Conservation (phyloP, 2,329 filamentous ascomycete species). For the Calonectria pseudoturangicola region DNA sequence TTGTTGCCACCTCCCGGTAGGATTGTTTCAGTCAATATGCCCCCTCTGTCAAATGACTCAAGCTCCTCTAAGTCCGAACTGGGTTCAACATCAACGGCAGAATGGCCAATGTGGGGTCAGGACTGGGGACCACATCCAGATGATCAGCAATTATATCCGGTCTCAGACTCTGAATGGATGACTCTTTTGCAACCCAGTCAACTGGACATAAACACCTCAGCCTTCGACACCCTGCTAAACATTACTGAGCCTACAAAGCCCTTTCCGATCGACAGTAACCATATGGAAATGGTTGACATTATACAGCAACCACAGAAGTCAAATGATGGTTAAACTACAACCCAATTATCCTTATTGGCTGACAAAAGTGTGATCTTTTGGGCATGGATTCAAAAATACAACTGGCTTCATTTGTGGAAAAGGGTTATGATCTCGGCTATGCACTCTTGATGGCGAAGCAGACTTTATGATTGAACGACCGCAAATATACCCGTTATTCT, state of each 20-base stretch:
- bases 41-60: background rate
- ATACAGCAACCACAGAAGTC: background rate
- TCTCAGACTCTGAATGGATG: background rate
- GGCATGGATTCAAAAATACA: too few species aligned
- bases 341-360: too few species aligned
- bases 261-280: background rate
- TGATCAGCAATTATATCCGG: background rate
- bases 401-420: too few species aligned
- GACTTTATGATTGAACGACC: too few species aligned
- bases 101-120: background rate
- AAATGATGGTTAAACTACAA: too few species aligned
- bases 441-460: too few species aligned
- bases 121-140: background rate
- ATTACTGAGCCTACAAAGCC: background rate
- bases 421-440: too few species aligned
- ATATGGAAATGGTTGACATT: background rate
- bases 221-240: background rate
- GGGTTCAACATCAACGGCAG: too few species aligned
- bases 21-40: background rate
- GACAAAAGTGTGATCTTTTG: too few species aligned
- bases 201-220: background rate
- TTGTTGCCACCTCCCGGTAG: background rate
- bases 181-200: too few species aligned
- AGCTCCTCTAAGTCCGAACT: too few species aligned
- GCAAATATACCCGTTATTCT: too few species aligned